Base-by-base conservation (phyloP, 2,329 filamentous ascomycete genomes). In the Immersiporthe knoxdaviesiana region DNA sequence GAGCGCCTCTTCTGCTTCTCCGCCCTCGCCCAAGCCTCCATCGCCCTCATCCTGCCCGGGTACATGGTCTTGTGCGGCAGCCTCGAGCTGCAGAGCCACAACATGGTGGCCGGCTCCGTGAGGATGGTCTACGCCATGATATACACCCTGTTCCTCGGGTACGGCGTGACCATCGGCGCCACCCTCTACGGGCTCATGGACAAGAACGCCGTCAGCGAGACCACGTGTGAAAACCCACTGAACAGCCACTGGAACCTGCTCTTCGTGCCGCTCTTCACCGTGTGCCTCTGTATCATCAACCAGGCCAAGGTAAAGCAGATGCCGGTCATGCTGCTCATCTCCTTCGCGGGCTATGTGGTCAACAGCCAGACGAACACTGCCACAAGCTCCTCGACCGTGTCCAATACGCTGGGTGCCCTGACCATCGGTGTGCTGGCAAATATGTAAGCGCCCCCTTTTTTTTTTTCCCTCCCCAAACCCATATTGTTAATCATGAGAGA, bases 301-400 rank as follows among this genome's bases (percentile, higher is more conserved):
- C 92, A 95, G 73, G 91, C 91, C 70, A 93, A 93, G 79, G 92
- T 87, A 87, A 90, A 88, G 74, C 92, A 95, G 76, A 87, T 89
- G 41, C 92, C 92, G 0, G 84, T 92, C 64, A 95, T 95, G 92
- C 80, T 92, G 4, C 59, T 87, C 69, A 94, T 97, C 74, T 88
- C 92, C 0, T 81, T 93, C 41, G 86, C 88, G 0, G 93, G 92
- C 11, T 96, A 92, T 76, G 82, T 89, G 10, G 90, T 93, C 74
- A 95, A 91, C 79, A 92, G 88, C 79, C 94, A 92, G 79, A 88
- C 87, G 18, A 87, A 87, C 41, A 82, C 85, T 39, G 92, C 95
- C 76, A 81, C 84, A 32, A 87, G 85, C 63, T 94, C 92, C 74
- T 87, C 88, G 0, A 92, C 94, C 72, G 88, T 97, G 41, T 89